Conservation (phyloP, 23 red algal species). For the Porphyridium purpureum region DNA sequence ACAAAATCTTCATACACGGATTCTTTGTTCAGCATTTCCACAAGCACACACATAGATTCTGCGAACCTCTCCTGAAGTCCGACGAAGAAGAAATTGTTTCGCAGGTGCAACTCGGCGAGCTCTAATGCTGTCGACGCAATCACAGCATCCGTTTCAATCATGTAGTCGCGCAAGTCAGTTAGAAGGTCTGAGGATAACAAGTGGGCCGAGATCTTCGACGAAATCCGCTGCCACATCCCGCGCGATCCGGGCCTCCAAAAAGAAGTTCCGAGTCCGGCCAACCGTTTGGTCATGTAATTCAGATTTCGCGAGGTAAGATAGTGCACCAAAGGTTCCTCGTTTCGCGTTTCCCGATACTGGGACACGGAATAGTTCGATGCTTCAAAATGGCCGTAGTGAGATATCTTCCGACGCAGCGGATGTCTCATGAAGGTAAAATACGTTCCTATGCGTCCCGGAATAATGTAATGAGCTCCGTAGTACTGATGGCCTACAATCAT, state of each 20-base stretch:
- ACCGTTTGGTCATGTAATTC: slow-evolving; percentile 56
- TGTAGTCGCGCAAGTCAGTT: slow-evolving; percentile 7
- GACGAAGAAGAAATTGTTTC: slow-evolving; percentile 44
- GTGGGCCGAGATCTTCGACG: no score
- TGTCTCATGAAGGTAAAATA: slow-evolving; percentile 50
- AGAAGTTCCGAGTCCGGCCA: no score
- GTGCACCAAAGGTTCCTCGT: neutral
- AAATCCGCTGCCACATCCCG: no score
- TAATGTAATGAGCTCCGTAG: slow-evolving; percentile 15
- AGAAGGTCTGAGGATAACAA: slow-evolving; percentile 10
- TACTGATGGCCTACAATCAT: slow-evolving; percentile 51
- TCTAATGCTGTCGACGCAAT: slow-evolving; percentile 11
- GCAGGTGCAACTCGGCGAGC: slow-evolving; percentile 12
- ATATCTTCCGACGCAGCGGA: slow-evolving; percentile 30
- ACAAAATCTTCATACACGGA: no score
- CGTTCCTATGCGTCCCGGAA: slow-evolving; percentile 16
- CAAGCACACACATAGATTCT: slow-evolving; percentile 28
- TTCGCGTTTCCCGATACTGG: no score
- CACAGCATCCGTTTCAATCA: slow-evolving; percentile 12
- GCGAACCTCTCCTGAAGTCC: slow-evolving; percentile 30
- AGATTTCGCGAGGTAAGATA: slow-evolving; percentile 32
- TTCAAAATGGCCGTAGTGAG: slow-evolving; percentile 57
- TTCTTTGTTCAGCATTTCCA: slow-evolving; percentile 18
- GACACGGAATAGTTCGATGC: no score
- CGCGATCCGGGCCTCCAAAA: no score